phyloP scores from a whole-genome alignment of 2,329 filamentous ascomycete genomes.

The Epichloe typhina region DNA sequence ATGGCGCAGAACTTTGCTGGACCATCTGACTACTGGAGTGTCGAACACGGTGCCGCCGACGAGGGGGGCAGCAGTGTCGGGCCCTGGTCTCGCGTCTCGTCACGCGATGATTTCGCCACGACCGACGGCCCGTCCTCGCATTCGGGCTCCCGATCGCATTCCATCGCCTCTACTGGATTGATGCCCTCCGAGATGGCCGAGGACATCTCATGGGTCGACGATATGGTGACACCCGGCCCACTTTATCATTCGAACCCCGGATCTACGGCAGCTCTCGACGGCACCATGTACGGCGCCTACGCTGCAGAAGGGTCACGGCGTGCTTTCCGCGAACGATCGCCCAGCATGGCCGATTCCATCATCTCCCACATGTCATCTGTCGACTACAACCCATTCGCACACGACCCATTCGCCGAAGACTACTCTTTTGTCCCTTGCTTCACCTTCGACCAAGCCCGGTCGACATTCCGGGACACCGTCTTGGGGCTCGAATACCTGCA shows the following conservation, averaged over 20 bases:
- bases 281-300: slow-evolving; percentile 66
- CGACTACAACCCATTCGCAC: slow-evolving; percentile 41
- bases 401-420: slow-evolving; percentile 67
- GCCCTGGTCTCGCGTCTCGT: slow-evolving; percentile 29
- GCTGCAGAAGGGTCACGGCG: slow-evolving; percentile 45
- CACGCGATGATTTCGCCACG: slow-evolving; percentile 25
- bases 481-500: slow-evolving; percentile 88
- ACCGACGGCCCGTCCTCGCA: slow-evolving; percentile 23
- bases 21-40: slow-evolving; percentile 63
- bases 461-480: slow-evolving; percentile 83
- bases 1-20: slow-evolving; percentile 36
- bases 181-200: slow-evolving; percentile 22
- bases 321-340: slow-evolving; percentile 51
- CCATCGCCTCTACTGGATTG: slow-evolving; percentile 25
- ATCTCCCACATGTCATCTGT: slow-evolving; percentile 57
- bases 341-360: slow-evolving; percentile 69
- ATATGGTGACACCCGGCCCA: slow-evolving; percentile 40
- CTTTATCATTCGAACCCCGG: slow-evolving; percentile 38
- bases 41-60: slow-evolving; percentile 58
- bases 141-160: slow-evolving; percentile 29
- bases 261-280: slow-evolving; percentile 51
- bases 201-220: slow-evolving; percentile 29
- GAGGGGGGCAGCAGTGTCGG: slow-evolving; percentile 30
- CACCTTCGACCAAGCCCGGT: slow-evolving; percentile 69
- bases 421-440: slow-evolving; percentile 90